Base-by-base conservation (phyloP, 768 basidiomycete species). In the Filobasidium floriforme region DNA sequence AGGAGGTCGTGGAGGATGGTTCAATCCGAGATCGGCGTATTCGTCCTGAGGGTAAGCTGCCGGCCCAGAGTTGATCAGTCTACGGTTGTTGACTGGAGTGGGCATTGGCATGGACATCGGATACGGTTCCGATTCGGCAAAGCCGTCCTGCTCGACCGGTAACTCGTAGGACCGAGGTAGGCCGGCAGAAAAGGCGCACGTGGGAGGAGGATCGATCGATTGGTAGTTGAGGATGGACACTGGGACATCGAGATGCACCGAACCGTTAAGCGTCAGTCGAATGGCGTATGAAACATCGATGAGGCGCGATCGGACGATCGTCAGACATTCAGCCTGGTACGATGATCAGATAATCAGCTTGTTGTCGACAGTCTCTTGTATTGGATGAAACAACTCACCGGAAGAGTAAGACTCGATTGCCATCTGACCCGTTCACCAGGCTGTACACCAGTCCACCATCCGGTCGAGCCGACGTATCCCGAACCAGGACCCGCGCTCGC, bases 371-470 rank as follows among this genome's bases (percentile, higher is more conserved):
- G 24, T 41, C 44, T 1, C 14, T 0, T 22, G 12, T 28, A 24
- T 7, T 32, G 3, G 7, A 37, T n/a, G 6, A 4, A 40, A 29
- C 11, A 12, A 80, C 88, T 79, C 73, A 92, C 92, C 29, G 92
- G 91, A 49, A 93, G 73, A 10, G 84, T 73, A 7, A 96, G 82
- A 61, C 82, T 85, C 73, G 90, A 87, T 18, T 83, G 82, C 76
- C 91, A 89, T 22, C 85, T 82, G 10, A 82, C 79, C 6, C 81
- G 80, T 68, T 87, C 84, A 1, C 85, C 85, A 2, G 87, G 80
- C 15, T 81, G 78, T 7, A 93, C 85, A 9, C 92, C 92, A 6
- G 85, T 82, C 91, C 92, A 94, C 88, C 90, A 94, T 0, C 91
- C 92, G 72, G 86, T 87, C 26, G 86, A 88, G 49, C 88, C 90